Conservation (phyloP, 495 filamentous ascomycete species). For the Aspergillus biplanus region DNA sequence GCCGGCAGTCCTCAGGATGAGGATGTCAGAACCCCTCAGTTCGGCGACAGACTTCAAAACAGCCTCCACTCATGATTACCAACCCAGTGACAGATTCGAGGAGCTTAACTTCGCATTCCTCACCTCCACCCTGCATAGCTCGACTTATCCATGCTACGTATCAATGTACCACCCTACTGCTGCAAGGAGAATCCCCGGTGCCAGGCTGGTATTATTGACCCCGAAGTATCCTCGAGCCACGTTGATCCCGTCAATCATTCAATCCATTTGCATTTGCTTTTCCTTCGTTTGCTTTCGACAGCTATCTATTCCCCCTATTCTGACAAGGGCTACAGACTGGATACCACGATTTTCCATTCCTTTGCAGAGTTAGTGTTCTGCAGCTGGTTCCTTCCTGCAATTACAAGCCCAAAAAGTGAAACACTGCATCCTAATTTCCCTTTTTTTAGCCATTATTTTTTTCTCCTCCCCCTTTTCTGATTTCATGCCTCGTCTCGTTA, state of each 20-base stretch:
- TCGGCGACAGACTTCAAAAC: background rate
- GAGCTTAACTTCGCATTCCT: background rate
- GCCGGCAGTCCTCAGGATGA: background rate
- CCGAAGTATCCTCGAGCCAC: background rate
- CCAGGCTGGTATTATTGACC: background rate
- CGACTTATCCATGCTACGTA: background rate
- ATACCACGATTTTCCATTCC: background rate
- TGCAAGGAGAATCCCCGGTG: slow-evolving; percentile 3
- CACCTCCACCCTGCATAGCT: background rate
- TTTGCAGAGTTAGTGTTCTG: background rate
- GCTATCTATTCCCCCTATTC: background rate
- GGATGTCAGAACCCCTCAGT: too few species aligned
- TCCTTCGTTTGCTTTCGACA: background rate
- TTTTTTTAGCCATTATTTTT: background rate
- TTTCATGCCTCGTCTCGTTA: background rate
- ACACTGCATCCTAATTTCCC: too few species aligned
- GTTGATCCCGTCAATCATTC: slow-evolving; percentile 2
- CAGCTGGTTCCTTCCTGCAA: background rate
- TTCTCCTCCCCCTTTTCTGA: background rate
- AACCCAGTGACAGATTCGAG: too few species aligned
- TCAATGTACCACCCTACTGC: slow-evolving; percentile 1
- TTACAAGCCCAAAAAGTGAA: too few species aligned
- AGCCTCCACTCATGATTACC: too few species aligned
- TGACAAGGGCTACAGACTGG: background rate
- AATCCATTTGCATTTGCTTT: background rate